phyloP scores from a whole-genome alignment of 768 basidiomycete genomes.

The Mycena floridula region DNA sequence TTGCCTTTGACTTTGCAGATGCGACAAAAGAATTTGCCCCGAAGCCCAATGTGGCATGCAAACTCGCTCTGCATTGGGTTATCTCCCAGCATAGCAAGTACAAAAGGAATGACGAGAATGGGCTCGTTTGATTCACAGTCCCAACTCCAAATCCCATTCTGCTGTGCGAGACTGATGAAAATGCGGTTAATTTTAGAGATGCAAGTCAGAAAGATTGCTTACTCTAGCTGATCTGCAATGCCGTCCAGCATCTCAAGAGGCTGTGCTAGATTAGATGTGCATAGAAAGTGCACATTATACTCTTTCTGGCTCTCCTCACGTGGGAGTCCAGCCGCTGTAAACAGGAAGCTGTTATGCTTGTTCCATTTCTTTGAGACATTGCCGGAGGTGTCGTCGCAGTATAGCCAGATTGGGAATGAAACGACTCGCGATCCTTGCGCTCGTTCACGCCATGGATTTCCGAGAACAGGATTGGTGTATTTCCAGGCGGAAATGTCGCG shows the following conservation, averaged over 20 bases:
- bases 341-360: slow-evolving; percentile 18
- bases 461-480: not conserved
- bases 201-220: not conserved
- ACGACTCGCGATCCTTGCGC: slow-evolving; percentile 7
- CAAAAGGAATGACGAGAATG: slow-evolving; percentile 5
- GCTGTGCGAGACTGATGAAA: not conserved
- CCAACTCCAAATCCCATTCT: not conserved
- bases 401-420: slow-evolving; percentile 13
- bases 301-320: not conserved
- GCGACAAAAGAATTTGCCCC: slow-evolving; percentile 15
- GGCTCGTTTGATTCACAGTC: slow-evolving; percentile 4
- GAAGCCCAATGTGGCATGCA: slow-evolving; percentile 15
- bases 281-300: slow-evolving; percentile 14
- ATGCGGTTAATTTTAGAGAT: not conserved
- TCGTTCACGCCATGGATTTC: slow-evolving; percentile 2
- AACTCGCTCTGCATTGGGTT: slow-evolving; percentile 9
- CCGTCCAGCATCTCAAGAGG: slow-evolving; percentile 16
- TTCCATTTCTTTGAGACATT: slow-evolving; percentile 23
- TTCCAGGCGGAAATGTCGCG: not conserved
- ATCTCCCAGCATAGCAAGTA: slow-evolving; percentile 9
- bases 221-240: slow-evolving; percentile 10
- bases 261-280: slow-evolving; percentile 10
- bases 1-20: slow-evolving; percentile 5
- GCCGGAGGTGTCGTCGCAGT: slow-evolving; percentile 21
- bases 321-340: slow-evolving; percentile 14